A percentile compares a stretch with the other conserved stretches of the same genome.
These are phyloP conservation scores for Scutellospora calospora DNA, from an alignment of 371 early-diverging fungal species.

Conservation along the genomic window DNA sequence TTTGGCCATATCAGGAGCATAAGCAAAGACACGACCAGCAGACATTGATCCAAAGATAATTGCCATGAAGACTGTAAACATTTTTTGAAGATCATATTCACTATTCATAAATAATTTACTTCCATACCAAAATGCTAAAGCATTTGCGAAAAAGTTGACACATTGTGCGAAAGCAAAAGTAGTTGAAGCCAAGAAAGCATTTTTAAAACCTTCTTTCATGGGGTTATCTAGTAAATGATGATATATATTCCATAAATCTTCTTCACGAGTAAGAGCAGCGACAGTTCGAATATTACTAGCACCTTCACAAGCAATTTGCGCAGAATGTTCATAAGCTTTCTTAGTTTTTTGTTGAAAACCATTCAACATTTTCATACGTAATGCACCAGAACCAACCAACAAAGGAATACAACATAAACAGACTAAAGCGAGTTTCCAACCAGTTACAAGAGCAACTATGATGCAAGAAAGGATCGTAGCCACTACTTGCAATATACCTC, in stretches of 20 bases:
- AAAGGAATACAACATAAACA: conserved; percentile 66
- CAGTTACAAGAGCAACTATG: conserved; percentile 68
- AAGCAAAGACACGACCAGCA: conserved; percentile 48
- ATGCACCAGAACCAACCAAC: conserved; percentile 45
- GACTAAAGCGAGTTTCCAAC: conserved; percentile 77
- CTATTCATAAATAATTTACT: conserved; percentile 55
- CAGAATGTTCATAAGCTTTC: conserved; percentile 73
- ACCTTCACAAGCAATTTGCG: conserved; percentile 84
- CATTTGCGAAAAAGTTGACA: conserved; percentile 66
- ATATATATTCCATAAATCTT: conserved; percentile 65
- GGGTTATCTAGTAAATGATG: conserved; percentile 64
- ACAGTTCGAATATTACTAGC: conserved; percentile 90
- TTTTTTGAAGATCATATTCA: conserved; percentile 45
- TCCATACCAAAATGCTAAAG: conserved; percentile 87
- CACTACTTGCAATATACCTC: conserved; percentile 44
- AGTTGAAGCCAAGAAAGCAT: conserved; percentile 63
- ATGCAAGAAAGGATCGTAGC: conserved; percentile 40
- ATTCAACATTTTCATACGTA: conserved; percentile 43
- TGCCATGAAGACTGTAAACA: conserved; percentile 46
- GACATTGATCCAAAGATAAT: conserved; percentile 41
- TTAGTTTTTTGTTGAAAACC: conserved; percentile 59
- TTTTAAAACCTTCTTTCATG: conserved; percentile 62
- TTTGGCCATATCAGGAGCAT: conserved; percentile 70
- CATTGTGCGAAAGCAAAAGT: conserved; percentile 72
- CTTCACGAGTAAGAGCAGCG: conserved; percentile 83